Percentiles rank a stretch among this genome's conserved stretches.
These are phyloP conservation scores for Aspergillus pseudonomiae DNA, from an alignment of 2,329 filamentous ascomycete genomes.

Conservation along the genomic window DNA sequence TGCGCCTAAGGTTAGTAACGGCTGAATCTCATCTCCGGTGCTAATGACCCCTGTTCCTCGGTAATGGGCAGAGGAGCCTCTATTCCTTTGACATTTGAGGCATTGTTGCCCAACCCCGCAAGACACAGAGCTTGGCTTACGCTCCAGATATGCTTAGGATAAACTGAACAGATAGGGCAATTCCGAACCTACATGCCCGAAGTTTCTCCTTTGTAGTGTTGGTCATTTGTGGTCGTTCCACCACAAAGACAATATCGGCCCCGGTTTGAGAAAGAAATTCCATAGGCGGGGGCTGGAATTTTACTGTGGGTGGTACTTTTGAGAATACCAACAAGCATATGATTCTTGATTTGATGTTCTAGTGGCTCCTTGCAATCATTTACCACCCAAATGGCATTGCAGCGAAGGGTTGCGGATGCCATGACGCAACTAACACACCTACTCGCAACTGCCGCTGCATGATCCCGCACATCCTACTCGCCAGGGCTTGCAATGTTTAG, in stretches of 20 bases:
- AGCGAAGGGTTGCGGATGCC: background rate
- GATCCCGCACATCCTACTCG: slow-evolving; percentile 3
- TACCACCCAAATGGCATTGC: slow-evolving; percentile 1
- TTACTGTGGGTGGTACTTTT: background rate
- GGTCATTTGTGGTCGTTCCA: background rate
- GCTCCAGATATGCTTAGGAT: slow-evolving; percentile 2
- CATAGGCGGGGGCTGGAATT: background rate
- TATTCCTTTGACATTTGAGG: background rate
- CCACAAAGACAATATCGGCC: background rate
- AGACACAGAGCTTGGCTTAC: slow-evolving; percentile 9
- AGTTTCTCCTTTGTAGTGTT: background rate
- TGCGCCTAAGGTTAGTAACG: slow-evolving; percentile 15
- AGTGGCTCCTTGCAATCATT: background rate
- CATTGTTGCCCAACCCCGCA: slow-evolving; percentile 29
- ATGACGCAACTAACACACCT: background rate
- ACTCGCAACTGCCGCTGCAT: background rate
- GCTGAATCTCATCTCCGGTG: background rate
- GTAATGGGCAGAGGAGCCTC: background rate
- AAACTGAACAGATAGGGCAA: background rate
- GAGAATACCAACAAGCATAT: slow-evolving; percentile 6
- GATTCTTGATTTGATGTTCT: background rate
- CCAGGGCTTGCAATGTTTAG: background rate
- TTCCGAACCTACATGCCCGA: background rate
- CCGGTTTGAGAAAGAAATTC: background rate
- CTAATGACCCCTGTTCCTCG: slow-evolving; percentile 5